phyloP scores from a whole-genome alignment of 176 grass and related monocot genomes.

The Juncus inflexus region DNA sequence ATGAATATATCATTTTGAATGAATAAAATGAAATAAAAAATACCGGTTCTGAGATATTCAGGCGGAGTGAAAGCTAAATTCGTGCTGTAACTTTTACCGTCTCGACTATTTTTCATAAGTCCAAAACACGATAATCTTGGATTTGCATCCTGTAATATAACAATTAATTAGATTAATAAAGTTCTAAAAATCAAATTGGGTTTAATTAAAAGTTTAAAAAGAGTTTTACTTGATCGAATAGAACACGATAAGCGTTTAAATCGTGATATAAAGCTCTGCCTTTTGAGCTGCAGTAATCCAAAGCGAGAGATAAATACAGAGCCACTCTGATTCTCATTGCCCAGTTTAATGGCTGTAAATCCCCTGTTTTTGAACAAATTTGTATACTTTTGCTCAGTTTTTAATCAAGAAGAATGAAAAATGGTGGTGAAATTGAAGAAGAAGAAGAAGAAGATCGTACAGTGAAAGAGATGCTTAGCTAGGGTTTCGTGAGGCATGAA shows the following conservation, averaged over 20 bases:
- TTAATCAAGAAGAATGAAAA: conserved; percentile 1
- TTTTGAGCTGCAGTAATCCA: conserved; percentile 46
- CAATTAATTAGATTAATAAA: not conserved
- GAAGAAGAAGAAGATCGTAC: conserved; percentile 12
- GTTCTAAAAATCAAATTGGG: not conserved
- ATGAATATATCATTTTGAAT: conserved; percentile 3
- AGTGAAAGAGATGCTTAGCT: conserved; percentile 58
- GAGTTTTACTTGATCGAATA: conserved; percentile 44
- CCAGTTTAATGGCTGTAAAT: conserved; percentile 45
- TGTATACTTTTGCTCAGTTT: not conserved
- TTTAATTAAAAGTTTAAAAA: not conserved
- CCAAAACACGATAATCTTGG: conserved; percentile 78
- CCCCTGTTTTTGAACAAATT: conserved; percentile 32
- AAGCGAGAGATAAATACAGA: conserved; percentile 38
- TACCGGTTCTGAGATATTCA: conserved; percentile 93
- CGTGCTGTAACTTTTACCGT: conserved; percentile 84
- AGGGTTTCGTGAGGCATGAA: conserved; percentile 63
- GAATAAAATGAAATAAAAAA: not conserved
- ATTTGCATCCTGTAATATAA: conserved; percentile 50
- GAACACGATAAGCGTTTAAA: conserved; percentile 56
- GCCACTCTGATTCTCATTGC: conserved; percentile 52
- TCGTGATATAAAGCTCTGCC: conserved; percentile 48
- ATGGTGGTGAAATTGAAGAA: not conserved
- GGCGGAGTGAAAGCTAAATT: conserved; percentile 92
- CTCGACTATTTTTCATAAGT: conserved; percentile 90